phyloP scores from a whole-genome alignment of 1,139 yeast genomes.

The Hanseniaspora sp. region DNA sequence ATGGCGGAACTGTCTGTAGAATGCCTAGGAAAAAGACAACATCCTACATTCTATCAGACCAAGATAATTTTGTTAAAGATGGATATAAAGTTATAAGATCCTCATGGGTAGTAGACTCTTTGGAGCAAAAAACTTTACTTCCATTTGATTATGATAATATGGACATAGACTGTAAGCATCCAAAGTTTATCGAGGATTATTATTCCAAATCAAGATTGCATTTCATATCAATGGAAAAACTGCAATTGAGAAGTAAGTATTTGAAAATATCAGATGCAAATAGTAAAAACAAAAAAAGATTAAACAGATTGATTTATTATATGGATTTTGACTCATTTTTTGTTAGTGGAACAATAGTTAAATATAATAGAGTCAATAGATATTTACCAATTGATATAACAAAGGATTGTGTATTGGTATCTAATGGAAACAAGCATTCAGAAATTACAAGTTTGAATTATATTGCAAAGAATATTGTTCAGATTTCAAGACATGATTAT shows the following conservation, averaged over 20 bases:
- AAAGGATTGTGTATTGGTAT: slow-evolving; percentile 64
- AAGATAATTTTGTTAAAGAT: slow-evolving; percentile 43
- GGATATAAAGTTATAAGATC: slow-evolving; percentile 65
- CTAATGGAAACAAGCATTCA: slow-evolving; percentile 53
- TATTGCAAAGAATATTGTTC: slow-evolving; percentile 43
- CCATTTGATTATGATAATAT: slow-evolving; percentile 41
- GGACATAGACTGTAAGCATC: slow-evolving; percentile 54
- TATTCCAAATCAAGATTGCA: slow-evolving; percentile 78
- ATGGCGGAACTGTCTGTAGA: slow-evolving; percentile 74
- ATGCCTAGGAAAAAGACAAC: slow-evolving; percentile 59
- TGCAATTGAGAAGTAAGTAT: slow-evolving; percentile 55
- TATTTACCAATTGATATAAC: slow-evolving; percentile 36
- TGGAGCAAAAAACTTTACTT: slow-evolving; percentile 37
- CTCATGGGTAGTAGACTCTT: slow-evolving; percentile 65
- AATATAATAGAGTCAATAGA: slow-evolving; percentile 35
- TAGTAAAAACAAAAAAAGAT: slow-evolving; percentile 8
- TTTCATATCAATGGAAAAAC: slow-evolving; percentile 79
- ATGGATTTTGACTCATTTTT: slow-evolving; percentile 91
- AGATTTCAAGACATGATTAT: slow-evolving; percentile 39
- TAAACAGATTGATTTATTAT: slow-evolving; percentile 45
- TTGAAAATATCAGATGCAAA: slow-evolving; percentile 17
- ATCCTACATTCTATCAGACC: slow-evolving; percentile 73
- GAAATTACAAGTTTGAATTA: slow-evolving; percentile 94
- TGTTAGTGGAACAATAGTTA: slow-evolving; percentile 68
- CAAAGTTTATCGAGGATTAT: slow-evolving; percentile 58